phyloP scores from a whole-genome alignment of 2,329 filamentous ascomycete species.

The Epichloe uncinata region DNA sequence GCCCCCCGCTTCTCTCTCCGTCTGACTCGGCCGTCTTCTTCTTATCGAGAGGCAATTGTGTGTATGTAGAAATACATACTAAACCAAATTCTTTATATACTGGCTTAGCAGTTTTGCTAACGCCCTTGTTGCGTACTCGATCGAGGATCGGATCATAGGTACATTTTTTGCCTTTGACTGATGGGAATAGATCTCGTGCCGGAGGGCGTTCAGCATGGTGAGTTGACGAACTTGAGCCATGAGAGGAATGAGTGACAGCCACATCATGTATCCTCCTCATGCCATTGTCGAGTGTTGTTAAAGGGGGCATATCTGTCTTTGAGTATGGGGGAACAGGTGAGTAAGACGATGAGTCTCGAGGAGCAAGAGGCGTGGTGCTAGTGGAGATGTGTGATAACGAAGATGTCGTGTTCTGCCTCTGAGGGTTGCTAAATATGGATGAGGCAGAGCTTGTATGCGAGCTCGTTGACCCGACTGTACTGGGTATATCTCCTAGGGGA shows the following conservation, averaged over 20 bases:
- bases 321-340: slow-evolving; percentile 34
- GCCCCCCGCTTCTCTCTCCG: slow-evolving; percentile 33
- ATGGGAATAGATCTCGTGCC: slow-evolving; percentile 42
- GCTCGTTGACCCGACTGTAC: slow-evolving; percentile 58
- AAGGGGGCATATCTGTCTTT: slow-evolving; percentile 43
- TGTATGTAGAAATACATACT: slow-evolving; percentile 45
- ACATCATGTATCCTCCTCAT: slow-evolving; percentile 12
- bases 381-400: slow-evolving; percentile 28
- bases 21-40: neutral
- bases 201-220: slow-evolving; percentile 30
- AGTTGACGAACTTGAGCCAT: slow-evolving; percentile 22
- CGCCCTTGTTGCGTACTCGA: slow-evolving; percentile 32
- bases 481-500: slow-evolving; percentile 51
- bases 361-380: slow-evolving; percentile 13
- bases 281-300: slow-evolving; percentile 30
- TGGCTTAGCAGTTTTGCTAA: slow-evolving; percentile 45
- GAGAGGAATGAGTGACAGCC: slow-evolving; percentile 14
- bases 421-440: slow-evolving; percentile 51
- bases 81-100: slow-evolving; percentile 50
- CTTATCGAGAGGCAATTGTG: slow-evolving; percentile 13
- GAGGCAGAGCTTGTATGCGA: slow-evolving; percentile 58
- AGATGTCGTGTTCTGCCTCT: slow-evolving; percentile 27
- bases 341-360: slow-evolving; percentile 37
- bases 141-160: slow-evolving; percentile 48
- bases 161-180: slow-evolving; percentile 43